These are phyloP conservation scores for Solanum chacoense DNA, from an alignment of 305 asterid genomes.

Conservation along the genomic window DNA sequence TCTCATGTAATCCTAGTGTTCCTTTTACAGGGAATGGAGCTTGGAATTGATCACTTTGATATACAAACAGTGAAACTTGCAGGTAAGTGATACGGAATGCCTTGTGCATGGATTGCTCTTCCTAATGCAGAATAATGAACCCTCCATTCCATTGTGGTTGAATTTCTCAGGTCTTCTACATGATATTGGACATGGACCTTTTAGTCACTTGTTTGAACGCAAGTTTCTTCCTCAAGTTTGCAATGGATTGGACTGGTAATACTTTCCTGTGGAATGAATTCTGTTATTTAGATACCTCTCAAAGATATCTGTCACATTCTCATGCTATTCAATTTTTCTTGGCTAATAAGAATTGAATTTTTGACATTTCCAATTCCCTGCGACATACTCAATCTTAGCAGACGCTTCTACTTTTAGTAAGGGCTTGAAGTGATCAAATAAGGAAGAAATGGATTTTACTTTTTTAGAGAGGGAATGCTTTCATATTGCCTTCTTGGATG, in stretches of 20 bases:
- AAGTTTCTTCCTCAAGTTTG: conserved; percentile 76
- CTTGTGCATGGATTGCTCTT: conserved; percentile 4
- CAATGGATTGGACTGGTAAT: conserved; percentile 62
- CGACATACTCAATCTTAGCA: not conserved
- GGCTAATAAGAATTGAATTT: not conserved
- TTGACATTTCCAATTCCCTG: not conserved
- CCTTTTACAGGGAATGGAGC: conserved; percentile 65
- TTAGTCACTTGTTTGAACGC: conserved; percentile 85
- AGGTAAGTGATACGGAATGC: conserved; percentile 27
- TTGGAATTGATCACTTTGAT: conserved; percentile 74
- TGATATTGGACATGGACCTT: conserved; percentile 96
- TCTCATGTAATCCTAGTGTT: conserved; percentile 2
- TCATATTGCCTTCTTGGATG: not conserved
- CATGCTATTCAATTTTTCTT: not conserved
- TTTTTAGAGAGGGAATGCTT: not conserved
- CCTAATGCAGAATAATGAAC: conserved; percentile 2
- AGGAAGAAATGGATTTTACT: not conserved
- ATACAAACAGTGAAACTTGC: conserved; percentile 82
- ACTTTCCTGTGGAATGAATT: not conserved
- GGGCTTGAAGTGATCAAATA: not conserved
- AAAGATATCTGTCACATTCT: not conserved
- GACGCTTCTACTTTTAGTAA: not conserved
- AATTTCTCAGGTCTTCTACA: conserved; percentile 65
- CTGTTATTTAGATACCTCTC: not conserved
- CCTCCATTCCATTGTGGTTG: conserved; percentile 6